Evolutionary conservation across 495 filamentous ascomycete genomes (phyloP), one percentile per base, ranked within the genome.

Genomic region (Penicillium subrubescens): DNA sequence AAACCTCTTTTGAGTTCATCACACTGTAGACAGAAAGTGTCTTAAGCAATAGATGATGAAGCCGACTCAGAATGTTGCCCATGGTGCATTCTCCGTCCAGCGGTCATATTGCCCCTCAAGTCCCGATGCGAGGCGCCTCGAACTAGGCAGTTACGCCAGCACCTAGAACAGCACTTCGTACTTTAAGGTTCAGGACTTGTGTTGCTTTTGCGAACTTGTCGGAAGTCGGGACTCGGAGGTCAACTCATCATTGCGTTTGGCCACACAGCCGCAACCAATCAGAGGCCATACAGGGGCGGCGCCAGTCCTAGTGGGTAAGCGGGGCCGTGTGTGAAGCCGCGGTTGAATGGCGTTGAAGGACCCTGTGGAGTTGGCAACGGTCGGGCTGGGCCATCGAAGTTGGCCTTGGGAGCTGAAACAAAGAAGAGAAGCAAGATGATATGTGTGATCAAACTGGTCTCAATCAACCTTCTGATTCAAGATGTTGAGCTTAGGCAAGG

Each of bases 301-400:
- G 41, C 60, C 53, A 57, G 34, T 57, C 25, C 48, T 31, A 56
- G 64, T 19, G 64, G 64, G 64, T 25, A 43, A 56, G 64, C 27
- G 64, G 64, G 64, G 57, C 58, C 57, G 61, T 61, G 61, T 61
- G 66, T 67, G 66, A 68, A 68, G 66, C 66, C 66, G 66, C 66
- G 66, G 66, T 54, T 44, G 44, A 37, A 39, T 46, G 33, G 14
- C 41, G 66, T 54, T 44, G 44, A 37, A 39, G 59, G 33, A 21
- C 41, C 21, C 21, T 21, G n/a, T 21, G 43, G 43, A 21, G 43
- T 46, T 21, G 19, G 8, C 43, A 46, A 46, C 43, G 43, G 43
- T 46, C 43, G 43, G 19, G 43, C 44, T 48, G 19, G 44, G 19
- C n/a, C 43, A 44, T 44, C 43, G 19, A 3, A 0, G 6, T 8